These are phyloP conservation scores for Aspergillus affinis DNA, from an alignment of 495 filamentous ascomycete genomes.

Conservation along the genomic window DNA sequence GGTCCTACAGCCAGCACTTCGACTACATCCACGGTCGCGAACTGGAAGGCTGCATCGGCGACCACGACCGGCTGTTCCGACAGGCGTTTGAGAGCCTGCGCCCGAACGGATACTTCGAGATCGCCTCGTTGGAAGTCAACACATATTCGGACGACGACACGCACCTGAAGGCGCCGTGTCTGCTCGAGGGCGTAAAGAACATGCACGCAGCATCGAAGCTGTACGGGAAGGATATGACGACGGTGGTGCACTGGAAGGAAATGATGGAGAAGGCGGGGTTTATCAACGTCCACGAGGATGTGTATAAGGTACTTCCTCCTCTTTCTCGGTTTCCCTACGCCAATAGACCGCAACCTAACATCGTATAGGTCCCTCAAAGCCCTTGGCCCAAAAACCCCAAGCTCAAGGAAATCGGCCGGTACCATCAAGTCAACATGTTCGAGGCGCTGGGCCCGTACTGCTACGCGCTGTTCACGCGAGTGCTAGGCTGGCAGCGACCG, in stretches of 20 bases:
- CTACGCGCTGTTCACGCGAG: slow-evolving; percentile 53
- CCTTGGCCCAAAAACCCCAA: slow-evolving; percentile 54
- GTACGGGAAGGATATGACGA: slow-evolving; percentile 41
- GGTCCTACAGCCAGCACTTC: slow-evolving; percentile 51
- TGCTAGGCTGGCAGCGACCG: slow-evolving; percentile 51
- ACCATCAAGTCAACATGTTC: slow-evolving; percentile 47
- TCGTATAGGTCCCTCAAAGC: slow-evolving; percentile 38
- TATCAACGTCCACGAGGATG: slow-evolving; percentile 48
- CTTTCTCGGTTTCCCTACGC: neutral
- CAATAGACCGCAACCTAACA: neutral
- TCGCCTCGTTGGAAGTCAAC: slow-evolving; percentile 53
- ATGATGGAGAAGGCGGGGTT: slow-evolving; percentile 56
- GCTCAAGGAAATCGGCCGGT: slow-evolving; percentile 50
- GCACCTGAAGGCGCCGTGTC: slow-evolving; percentile 35
- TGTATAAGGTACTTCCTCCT: slow-evolving; percentile 32
- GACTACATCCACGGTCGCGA: slow-evolving; percentile 65
- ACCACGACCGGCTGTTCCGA: slow-evolving; percentile 56
- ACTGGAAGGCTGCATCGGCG: slow-evolving; percentile 54
- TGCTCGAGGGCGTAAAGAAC: slow-evolving; percentile 34
- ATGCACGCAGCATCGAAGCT: slow-evolving; percentile 29
- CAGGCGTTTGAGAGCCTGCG: slow-evolving; percentile 50
- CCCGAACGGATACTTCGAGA: slow-evolving; percentile 61
- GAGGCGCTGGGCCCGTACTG: slow-evolving; percentile 50
- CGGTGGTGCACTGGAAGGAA: slow-evolving; percentile 39
- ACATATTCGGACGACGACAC: slow-evolving; percentile 55